These are phyloP conservation scores for Phlebiopsis gigantea DNA, from an alignment of 768 basidiomycete genomes.

Conservation along the genomic window DNA sequence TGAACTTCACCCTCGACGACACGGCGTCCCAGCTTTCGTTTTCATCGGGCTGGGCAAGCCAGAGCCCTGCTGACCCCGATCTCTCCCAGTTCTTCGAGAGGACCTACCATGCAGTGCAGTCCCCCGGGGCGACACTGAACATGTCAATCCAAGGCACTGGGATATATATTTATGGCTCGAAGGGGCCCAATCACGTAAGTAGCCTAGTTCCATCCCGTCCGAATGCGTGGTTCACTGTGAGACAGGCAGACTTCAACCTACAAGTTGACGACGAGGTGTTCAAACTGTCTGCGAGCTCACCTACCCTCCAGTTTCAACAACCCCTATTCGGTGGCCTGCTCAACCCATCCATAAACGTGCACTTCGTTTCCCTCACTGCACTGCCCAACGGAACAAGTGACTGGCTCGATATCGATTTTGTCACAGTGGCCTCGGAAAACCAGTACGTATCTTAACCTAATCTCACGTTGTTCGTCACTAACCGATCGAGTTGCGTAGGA, in stretches of 20 bases:
- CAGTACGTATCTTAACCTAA: background rate
- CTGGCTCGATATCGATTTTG: conserved; percentile 28
- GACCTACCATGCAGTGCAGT: conserved; percentile 24
- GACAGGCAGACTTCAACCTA: conserved; percentile 20
- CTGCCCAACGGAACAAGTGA: conserved; percentile 9
- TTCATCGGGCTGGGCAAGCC: conserved; percentile 21
- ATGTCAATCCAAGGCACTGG: conserved; percentile 19
- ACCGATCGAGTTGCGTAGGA: background rate
- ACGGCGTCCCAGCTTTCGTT: conserved; percentile 19
- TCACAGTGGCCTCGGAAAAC: conserved; percentile 16
- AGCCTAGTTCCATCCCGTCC: background rate
- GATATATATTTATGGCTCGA: conserved; percentile 24
- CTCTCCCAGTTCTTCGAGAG: conserved; percentile 19
- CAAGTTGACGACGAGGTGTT: conserved; percentile 21
- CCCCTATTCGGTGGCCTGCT: conserved; percentile 20
- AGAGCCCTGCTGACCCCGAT: conserved; percentile 17
- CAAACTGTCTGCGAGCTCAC: conserved; percentile 16
- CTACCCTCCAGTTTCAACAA: conserved; percentile 19
- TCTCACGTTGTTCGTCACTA: background rate
- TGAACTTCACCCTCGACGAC: conserved; percentile 29
- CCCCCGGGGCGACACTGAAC: conserved; percentile 17
- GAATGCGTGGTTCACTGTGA: background rate
- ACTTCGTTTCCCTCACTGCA: conserved; percentile 20
- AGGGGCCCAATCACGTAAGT: conserved; percentile 26
- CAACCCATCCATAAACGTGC: background rate